Base-by-base conservation (phyloP, 192 early-diverging fungal genomes). In the Allomyces macrogynus region DNA sequence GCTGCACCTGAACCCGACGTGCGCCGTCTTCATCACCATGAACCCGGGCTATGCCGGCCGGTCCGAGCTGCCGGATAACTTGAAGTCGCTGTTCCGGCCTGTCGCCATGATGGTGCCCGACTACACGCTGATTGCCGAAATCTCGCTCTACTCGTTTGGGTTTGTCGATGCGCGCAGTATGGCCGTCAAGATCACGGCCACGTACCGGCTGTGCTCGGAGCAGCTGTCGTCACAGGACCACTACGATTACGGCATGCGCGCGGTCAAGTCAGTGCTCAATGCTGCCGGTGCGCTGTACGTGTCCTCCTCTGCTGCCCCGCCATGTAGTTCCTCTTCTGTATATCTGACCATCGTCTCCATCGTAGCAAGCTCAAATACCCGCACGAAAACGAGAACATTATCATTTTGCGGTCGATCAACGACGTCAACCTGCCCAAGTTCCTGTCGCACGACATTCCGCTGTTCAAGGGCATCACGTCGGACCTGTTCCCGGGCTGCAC, bases 71-170 rank as follows among this genome's bases (percentile, higher is more conserved):
- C 97, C 97, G 1, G 97, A 99, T 71, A 99, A 99, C 64, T 73
- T 99, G 67, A 97, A 94, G 77, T 97, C 96, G 78, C 81, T 99
- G 63, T 99, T 99, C 89, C 78, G 97, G 26, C 90, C 87, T 71
- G 87, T 99, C 65, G 94, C 95, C 42, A 99, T 99, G 97, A 98
- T 93, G 7, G 88, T 90, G 65, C 97, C 97, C 9, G 94, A 99
- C 69, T 83, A 92, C 42, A 89, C 92, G 66, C 77, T 98, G 43
- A 99, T 99, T 80, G 94, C 97, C 7, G 94, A 99, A 76, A 95
- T 99, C 54, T 97, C 95, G 90, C 74, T 99, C 62, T 98, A 91
- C 69, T 97, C 97, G 42, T 94, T 97, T 80, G 97, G 97, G 43
- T 99, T 99, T 88, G 84, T 89, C 23, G 86, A 88, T 63, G 95